Evolutionary conservation across 2,329 filamentous ascomycete species (phyloP).

Genomic region (Neofusicoccum sp.): DNA sequence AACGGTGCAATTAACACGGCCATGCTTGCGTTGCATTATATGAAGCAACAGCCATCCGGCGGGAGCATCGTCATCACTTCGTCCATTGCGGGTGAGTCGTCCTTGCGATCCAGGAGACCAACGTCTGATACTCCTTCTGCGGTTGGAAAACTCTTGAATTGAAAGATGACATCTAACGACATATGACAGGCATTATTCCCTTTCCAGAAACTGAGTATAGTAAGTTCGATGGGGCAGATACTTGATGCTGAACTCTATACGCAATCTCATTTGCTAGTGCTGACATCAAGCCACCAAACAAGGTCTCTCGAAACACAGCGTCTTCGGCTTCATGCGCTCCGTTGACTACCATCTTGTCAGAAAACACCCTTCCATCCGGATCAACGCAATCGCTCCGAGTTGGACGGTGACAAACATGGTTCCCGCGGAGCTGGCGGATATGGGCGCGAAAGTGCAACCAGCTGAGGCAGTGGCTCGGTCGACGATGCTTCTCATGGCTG

Average conservation of each 20-base stretch:
- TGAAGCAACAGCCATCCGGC: slow-evolving; percentile 35
- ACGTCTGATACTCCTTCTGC: too few relatives aligned
- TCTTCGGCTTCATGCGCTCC: slow-evolving; percentile 31
- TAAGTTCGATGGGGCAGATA: slow-evolving; percentile 14
- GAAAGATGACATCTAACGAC: background rate
- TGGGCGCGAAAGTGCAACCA: slow-evolving; percentile 37
- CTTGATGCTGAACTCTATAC: background rate
- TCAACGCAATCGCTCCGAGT: slow-evolving; percentile 33
- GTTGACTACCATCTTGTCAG: slow-evolving; percentile 26
- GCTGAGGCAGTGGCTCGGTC: slow-evolving; percentile 29
- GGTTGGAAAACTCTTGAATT: background rate
- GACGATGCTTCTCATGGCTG: slow-evolving; percentile 29
- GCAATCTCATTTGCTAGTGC: slow-evolving; percentile 15
- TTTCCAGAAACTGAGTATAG: slow-evolving; percentile 32
- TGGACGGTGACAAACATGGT: slow-evolving; percentile 34
- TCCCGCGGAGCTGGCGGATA: slow-evolving; percentile 22
- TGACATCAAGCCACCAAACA: slow-evolving; percentile 4
- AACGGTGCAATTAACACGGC: slow-evolving; percentile 52
- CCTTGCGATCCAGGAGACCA: background rate
- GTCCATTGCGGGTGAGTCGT: slow-evolving; percentile 27
- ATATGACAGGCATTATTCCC: slow-evolving; percentile 22
- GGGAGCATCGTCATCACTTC: slow-evolving; percentile 33
- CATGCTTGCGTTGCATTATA: slow-evolving; percentile 49
- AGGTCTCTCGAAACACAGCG: slow-evolving; percentile 33
- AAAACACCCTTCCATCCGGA: slow-evolving; percentile 31